Evolutionary conservation across 495 filamentous ascomycete species (phyloP), one percentile per base, ranked within the genome.

Genomic region (Xylaria venustula): DNA sequence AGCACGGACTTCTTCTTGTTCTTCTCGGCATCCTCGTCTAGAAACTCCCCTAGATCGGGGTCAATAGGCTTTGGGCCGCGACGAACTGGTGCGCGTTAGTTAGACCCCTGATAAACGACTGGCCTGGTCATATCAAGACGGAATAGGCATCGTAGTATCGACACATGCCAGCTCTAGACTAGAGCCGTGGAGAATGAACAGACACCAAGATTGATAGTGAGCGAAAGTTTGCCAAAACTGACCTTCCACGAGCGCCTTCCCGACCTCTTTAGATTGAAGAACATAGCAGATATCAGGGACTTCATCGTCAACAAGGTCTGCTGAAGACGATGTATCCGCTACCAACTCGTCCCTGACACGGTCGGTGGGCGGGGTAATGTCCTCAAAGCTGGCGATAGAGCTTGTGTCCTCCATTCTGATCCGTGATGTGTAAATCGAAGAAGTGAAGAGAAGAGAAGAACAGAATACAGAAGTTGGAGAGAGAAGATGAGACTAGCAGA

Each of bases 211-310:
- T n/a, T n/a, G n/a, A 23, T 12, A 25, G 45, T 15, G 15, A 22
- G 28, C 44, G 23, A 25, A 17, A 11, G 34, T 15, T 14, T 17
- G 32, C 15, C 45, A 15, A 0, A 46, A 62, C 63, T 73, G 20
- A 72, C 71, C 41, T 34, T 75, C 71, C 19, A 68, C 49, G 19
- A 71, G 36, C 12, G 54, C 64, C 7, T 67, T 70, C 14, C 25
- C 46, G 36, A 46, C 34, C 44, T 58, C 61, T 49, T 66, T 64
- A 30, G 63, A 68, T 44, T 69, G 64, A 20, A 72, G 61, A 7
- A 67, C 61, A 52, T 73, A 73, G 37, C 68, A 66, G 54, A 75
- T 42, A 34, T 73, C 71, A 7, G 73, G 70, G 26, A 72, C 65
- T 9, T 73, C 68, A 2, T 67, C 71, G 3, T 71, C 69, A 19